Base-by-base conservation (phyloP, 208 protist genomes). In the Trypanosoma grayi region DNA sequence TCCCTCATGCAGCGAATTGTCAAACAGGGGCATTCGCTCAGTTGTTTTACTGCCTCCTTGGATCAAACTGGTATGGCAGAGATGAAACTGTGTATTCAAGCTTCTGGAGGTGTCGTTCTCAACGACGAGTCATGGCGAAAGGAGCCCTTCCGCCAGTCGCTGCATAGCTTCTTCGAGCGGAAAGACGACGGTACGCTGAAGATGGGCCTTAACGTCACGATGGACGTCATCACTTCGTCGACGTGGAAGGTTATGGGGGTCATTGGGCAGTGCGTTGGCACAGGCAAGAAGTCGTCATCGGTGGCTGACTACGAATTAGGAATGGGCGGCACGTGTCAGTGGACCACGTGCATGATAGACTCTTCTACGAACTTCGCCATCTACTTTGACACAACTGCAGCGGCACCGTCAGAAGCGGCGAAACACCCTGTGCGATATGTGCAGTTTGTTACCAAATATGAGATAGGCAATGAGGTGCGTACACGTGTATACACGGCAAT, bases 41-140 rank as follows among this genome's bases (percentile, higher is more conserved):
- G 98, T 77, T 87, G 98, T 48, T 99, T 99, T 57, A 92, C 87
- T 8, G 98, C 97, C 62, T 90, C 92, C 2, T 77, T 99, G 11
- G 98, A 99, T 72, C 98, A 99, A 79, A 76, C 93, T 4, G 98
- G 98, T 25, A 59, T 99, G 7, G 83, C 89, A 9, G 98, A 99
- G 81, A 98, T 99, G 95, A 94, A 93, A 66, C 64, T 84, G 55
- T 97, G 89, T 70, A 90, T 95, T 48, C 83, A 95, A 62, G 70
- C 81, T 48, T 96, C 96, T 2, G 96, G 97, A 30, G 98, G 97
- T n/a, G 71, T 97, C 20, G 79, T 99, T 47, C 81, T 99, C 20
- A 85, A 98, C 54, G 90, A 96, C 20, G 98, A 99, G 79, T 94
- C 89, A 50, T 99, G 99, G 92, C 77, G 78, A 34, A 92, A 96